Evolutionary conservation across 208 protist species (phyloP).

Genomic region (Leptomonas seymouri): DNA sequence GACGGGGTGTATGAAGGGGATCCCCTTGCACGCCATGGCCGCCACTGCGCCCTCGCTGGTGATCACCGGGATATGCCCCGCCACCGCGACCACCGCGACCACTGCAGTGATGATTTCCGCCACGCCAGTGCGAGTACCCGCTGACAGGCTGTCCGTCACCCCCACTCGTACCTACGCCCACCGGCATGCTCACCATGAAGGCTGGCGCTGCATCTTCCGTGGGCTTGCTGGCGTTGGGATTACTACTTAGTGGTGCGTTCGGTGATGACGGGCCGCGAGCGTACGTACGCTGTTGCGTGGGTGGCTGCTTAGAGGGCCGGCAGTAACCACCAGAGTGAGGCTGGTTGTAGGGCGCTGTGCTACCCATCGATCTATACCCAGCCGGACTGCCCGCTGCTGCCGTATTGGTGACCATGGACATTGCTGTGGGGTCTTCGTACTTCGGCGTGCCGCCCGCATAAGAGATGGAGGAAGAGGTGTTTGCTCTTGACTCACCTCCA

Average conservation of each 20-base stretch:
- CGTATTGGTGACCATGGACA: neutral
- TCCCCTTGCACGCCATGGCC: neutral
- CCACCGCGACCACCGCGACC: neutral
- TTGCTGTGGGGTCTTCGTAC: neutral
- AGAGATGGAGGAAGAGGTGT: neutral
- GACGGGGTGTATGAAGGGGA: neutral
- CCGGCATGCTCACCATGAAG: neutral
- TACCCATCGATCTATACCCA: constrained; percentile 7
- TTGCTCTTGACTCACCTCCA: no score
- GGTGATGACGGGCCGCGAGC: neutral
- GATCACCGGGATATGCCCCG: neutral
- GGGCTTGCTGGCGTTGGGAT: neutral
- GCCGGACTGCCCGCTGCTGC: neutral
- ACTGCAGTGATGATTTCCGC: neutral
- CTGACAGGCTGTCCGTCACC: neutral
- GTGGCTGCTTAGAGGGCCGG: neutral
- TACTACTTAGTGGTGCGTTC: neutral
- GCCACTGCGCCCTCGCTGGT: neutral
- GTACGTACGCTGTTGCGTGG: neutral
- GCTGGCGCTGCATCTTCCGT: neutral
- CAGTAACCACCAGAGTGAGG: neutral
- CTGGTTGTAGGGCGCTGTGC: neutral
- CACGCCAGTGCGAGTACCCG: neutral
- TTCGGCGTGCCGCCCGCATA: neutral
- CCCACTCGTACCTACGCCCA: neutral